Evolutionary conservation across 2,329 filamentous ascomycete genomes (phyloP).

Genomic region (Fusarium coffeatum): DNA sequence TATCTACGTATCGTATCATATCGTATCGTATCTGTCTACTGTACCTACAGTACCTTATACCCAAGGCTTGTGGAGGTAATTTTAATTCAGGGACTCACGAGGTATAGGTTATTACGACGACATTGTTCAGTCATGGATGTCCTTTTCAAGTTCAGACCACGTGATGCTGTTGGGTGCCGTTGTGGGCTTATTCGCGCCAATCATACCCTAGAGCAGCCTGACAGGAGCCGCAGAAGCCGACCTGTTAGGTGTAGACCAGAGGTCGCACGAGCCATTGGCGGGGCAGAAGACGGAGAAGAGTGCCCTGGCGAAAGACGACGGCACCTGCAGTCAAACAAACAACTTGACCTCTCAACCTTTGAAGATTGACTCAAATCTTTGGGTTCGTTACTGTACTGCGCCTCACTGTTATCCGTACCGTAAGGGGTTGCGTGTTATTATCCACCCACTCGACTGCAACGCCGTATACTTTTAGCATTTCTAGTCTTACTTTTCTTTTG

Average conservation of each 20-base stretch:
- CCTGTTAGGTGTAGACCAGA: slow-evolving; percentile 9
- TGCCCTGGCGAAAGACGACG: slow-evolving; percentile 32
- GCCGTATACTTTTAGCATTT: slow-evolving; percentile 1
- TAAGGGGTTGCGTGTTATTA: slow-evolving; percentile 4
- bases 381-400: slow-evolving; percentile 17
- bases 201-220: slow-evolving; percentile 25
- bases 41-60: background rate
- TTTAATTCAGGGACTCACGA: background rate
- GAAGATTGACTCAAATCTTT: slow-evolving; percentile 32
- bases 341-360: slow-evolving; percentile 19
- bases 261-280: slow-evolving; percentile 35
- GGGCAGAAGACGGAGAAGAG: slow-evolving; percentile 38
- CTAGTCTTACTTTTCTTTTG: slow-evolving; percentile 4
- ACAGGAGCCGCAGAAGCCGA: slow-evolving; percentile 38
- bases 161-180: slow-evolving; percentile 17
- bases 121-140: background rate
- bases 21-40: background rate
- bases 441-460: background rate
- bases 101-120: slow-evolving; percentile 9
- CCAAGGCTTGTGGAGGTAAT: background rate
- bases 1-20: too few species aligned
- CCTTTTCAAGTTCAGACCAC: slow-evolving; percentile 4
- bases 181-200: slow-evolving; percentile 32
- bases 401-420: background rate
- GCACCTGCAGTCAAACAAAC: slow-evolving; percentile 9